Evolutionary conservation across 768 basidiomycete genomes (phyloP).

Genomic region (Boletus sp.): DNA sequence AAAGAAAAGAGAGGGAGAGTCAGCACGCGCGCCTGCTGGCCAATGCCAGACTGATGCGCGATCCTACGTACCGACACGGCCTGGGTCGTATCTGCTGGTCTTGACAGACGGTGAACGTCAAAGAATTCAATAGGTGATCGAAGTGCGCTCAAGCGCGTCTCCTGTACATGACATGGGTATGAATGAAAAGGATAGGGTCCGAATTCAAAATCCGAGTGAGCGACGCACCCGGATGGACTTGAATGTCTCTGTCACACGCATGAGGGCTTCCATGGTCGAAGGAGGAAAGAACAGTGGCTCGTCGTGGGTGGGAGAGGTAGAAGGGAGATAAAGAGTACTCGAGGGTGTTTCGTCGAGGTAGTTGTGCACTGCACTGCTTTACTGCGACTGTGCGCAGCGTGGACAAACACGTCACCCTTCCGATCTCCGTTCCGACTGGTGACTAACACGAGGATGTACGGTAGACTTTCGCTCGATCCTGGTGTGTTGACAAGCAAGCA

Average conservation of each 20-base stretch:
- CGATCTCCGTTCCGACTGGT: background rate
- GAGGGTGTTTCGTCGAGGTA: background rate
- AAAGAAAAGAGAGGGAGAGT: no score
- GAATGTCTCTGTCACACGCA: conserved; percentile 66
- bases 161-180: conserved; percentile 40
- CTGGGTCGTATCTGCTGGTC: conserved; percentile 76
- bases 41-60: background rate
- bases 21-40: background rate
- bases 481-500: no score
- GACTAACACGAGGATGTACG: no score
- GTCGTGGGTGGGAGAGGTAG: background rate
- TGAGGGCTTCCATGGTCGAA: conserved; percentile 60
- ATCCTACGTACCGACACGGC: conserved; percentile 61
- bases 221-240: conserved; percentile 71
- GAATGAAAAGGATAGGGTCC: background rate
- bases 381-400: background rate
- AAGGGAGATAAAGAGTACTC: background rate
- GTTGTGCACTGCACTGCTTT: background rate
- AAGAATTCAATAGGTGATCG: conserved; percentile 77
- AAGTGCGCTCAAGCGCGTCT: conserved; percentile 73
- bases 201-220: no score
- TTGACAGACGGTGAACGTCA: conserved; percentile 78
- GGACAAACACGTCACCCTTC: background rate
- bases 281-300: no score
- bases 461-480: no score